phyloP scores from a whole-genome alignment of 2,329 filamentous ascomycete species.

The Penicillium sp. region DNA sequence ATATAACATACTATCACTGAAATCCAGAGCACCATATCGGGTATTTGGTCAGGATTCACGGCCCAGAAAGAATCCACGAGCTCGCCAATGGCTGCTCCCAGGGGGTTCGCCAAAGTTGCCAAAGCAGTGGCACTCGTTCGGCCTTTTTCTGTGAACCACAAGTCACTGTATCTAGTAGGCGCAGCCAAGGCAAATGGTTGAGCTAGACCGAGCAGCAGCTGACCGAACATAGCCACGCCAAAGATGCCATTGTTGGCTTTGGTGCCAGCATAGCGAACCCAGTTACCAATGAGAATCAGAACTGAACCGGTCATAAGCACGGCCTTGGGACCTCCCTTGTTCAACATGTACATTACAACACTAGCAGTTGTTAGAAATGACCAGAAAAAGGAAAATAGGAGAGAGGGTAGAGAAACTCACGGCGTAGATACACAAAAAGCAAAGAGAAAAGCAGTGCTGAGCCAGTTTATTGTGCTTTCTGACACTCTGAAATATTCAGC shows the following conservation, averaged over 20 bases:
- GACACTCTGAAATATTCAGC: conserved; percentile 71
- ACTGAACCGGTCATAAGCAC: conserved; percentile 70
- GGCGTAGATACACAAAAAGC: conserved; percentile 73
- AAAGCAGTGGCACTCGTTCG: conserved; percentile 84
- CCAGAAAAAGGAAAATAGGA: not conserved
- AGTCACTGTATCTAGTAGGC: conserved; percentile 83
- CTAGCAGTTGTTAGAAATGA: conserved; percentile 18
- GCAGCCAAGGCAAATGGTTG: conserved; percentile 91
- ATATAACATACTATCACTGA: conserved; percentile 66
- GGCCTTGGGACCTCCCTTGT: conserved; percentile 69
- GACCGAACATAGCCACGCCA: conserved; percentile 79
- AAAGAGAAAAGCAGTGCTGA: conserved; percentile 83
- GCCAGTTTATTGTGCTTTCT: conserved; percentile 83
- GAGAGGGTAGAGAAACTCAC: conserved; percentile 29
- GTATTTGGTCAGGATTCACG: conserved; percentile 59
- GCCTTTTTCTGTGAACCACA: conserved; percentile 87
- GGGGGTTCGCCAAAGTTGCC: conserved; percentile 79
- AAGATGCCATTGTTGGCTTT: conserved; percentile 59
- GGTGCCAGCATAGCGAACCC: conserved; percentile 79
- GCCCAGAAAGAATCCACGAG: conserved; percentile 79
- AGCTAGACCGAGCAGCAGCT: conserved; percentile 81
- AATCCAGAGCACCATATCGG: conserved; percentile 79
- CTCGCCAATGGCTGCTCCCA: conserved; percentile 85
- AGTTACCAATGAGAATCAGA: conserved; percentile 78
- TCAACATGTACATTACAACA: conserved; percentile 71